Conservation (phyloP, 768 basidiomycete genomes). For the Lactarius indigo region DNA sequence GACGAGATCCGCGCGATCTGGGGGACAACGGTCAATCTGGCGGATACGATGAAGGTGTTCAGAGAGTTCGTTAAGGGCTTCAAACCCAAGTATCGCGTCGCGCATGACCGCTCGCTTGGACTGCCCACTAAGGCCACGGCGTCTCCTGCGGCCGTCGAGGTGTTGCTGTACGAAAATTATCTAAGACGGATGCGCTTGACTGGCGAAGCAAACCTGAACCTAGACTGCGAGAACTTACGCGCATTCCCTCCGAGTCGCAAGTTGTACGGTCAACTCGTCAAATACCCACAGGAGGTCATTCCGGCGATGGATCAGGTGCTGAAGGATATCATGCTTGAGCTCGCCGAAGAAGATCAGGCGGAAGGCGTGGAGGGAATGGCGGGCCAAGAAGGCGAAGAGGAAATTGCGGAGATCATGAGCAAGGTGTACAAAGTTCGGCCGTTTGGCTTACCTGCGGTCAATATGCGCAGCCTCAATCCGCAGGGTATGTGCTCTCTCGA, state of each 20-base stretch:
- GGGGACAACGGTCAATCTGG: slow-evolving; percentile 94
- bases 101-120: slow-evolving; percentile 64
- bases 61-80: slow-evolving; percentile 86
- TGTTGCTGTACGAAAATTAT: slow-evolving; percentile 73
- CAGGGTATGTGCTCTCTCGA: slow-evolving; percentile 52
- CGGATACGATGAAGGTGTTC: slow-evolving; percentile 89
- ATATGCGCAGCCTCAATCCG: slow-evolving; percentile 96
- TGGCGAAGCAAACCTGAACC: slow-evolving; percentile 88
- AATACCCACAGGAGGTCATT: slow-evolving; percentile 96
- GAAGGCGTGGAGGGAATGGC: slow-evolving; percentile 71
- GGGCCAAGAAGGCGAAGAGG: slow-evolving; percentile 73
- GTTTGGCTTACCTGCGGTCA: slow-evolving; percentile 76
- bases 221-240: slow-evolving; percentile 82
- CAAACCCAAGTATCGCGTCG: slow-evolving; percentile 84
- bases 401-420: slow-evolving; percentile 83
- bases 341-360: slow-evolving; percentile 77
- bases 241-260: slow-evolving; percentile 85
- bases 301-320: slow-evolving; percentile 97
- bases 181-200: slow-evolving; percentile 84
- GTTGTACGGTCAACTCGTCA: slow-evolving; percentile 76
- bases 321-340: slow-evolving; percentile 87
- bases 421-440: slow-evolving; percentile 92
- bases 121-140: slow-evolving; percentile 46
- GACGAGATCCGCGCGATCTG: slow-evolving; percentile 91
- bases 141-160: slow-evolving; percentile 64